Base-by-base conservation (phyloP, 164 flowering plant species). In the Malania oleifera region DNA sequence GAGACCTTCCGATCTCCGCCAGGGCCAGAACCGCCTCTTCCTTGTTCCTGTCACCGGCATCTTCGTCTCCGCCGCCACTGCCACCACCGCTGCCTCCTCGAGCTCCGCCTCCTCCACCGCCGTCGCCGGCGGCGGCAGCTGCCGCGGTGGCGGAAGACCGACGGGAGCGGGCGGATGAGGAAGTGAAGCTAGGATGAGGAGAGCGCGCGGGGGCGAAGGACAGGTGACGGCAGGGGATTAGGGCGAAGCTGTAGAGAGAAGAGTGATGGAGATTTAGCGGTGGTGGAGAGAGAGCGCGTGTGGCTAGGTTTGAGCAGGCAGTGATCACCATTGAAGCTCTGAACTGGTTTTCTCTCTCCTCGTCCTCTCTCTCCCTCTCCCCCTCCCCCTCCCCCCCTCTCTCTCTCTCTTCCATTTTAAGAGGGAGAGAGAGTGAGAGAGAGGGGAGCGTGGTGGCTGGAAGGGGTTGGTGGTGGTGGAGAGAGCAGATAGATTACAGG, bases 21-120 rank as follows among this genome's bases (percentile, higher is more conserved):
- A 91, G 55, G 0, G 74, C 89, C 47, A 83, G 47, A 7, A 85
- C 0, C 39, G 82, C 87, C 61, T 85, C 98, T 43, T 9, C 54
- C 58, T 71, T 73, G 63, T 83, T 85, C 57, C 59, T 69, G 17
- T 78, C 83, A 14, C 74, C 65, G 14, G 70, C 85, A 24, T 70
- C 81, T 1, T 53, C 90, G 2, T 46, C 74, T 0, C 40, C 59
- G 0, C 56, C 73, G 0, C 61, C 71, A 2, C 66, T 70, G 0
- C 73, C 79, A 5, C 64, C 75, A 1, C 65, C 81, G 14, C 63
- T 74, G 0, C 69, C 70, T 3, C 52, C 69, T 0, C 73, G 24
- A 5, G 24, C 57, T 1, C 69, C 66, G 0, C 65, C 67, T 0
- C 59, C 64, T 0, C 67, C 76, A 0, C 63, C 68, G 0, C 49